Percentiles rank a stretch among this genome's conserved stretches.
Conservation (phyloP, 2,329 filamentous ascomycete species). For the Claviceps arundinis region DNA sequence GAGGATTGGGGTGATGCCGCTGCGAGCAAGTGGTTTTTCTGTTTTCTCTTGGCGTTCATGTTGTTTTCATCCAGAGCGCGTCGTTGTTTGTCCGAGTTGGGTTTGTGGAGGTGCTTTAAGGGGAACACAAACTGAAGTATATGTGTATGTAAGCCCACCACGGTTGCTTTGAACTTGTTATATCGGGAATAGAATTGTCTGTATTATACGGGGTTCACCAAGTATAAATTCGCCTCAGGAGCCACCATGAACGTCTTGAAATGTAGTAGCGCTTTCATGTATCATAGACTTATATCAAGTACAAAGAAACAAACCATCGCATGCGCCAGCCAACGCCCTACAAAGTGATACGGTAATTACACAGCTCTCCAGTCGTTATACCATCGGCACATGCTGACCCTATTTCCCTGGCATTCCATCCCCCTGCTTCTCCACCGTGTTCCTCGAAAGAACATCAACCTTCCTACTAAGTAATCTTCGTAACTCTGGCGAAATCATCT, state of each 20-base stretch:
- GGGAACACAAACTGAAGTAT: too few species aligned
- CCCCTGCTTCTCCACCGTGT: slow-evolving; percentile 21
- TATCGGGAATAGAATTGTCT: too few species aligned
- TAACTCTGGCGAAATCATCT: slow-evolving; percentile 44
- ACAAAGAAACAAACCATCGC: not conserved
- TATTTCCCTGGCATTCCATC: slow-evolving; percentile 22
- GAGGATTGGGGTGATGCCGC: not conserved
- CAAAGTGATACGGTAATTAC: not conserved
- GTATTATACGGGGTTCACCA: too few species aligned
- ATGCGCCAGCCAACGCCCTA: not conserved
- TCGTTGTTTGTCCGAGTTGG: not conserved
- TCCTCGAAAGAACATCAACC: slow-evolving; percentile 29
- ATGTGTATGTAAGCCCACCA: too few species aligned
- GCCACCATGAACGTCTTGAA: too few species aligned
- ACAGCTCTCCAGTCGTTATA: not conserved
- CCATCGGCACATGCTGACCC: slow-evolving; percentile 5
- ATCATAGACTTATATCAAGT: not conserved
- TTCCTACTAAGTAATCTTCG: slow-evolving; percentile 37
- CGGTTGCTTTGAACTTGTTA: too few species aligned
- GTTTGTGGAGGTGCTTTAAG: too few species aligned
- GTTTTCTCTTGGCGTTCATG: too few species aligned
- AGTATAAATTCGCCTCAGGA: too few species aligned
- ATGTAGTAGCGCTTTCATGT: not conserved
- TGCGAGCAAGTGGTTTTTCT: too few species aligned
- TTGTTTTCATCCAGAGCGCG: not conserved